These are phyloP conservation scores for Jamesozyma lodderae DNA, from an alignment of 805 yeast species.

Conservation along the genomic window DNA sequence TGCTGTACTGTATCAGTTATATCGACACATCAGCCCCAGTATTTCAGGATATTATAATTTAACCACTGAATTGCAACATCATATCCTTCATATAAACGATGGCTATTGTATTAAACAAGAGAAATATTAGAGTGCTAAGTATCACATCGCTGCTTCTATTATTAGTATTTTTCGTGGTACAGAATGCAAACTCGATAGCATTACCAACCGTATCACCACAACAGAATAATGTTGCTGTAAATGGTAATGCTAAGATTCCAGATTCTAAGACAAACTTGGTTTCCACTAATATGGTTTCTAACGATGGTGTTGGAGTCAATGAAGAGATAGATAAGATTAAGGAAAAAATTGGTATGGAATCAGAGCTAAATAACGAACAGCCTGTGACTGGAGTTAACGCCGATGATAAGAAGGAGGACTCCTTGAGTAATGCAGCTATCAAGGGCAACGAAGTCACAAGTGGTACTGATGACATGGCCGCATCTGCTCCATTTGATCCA, in stretches of 20 bases:
- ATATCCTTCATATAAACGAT: no score
- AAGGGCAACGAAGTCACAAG: constrained; percentile 1
- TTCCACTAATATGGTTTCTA: background rate
- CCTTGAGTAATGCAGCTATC: constrained; percentile 11
- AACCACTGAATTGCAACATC: no score
- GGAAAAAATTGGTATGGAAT: constrained; percentile 12
- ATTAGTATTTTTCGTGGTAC: constrained; percentile 22
- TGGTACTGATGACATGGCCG: background rate
- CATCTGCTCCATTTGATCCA: constrained; percentile 34
- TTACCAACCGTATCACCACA: background rate
- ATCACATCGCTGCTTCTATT: constrained; percentile 20
- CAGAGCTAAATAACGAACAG: background rate
- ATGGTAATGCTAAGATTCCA: background rate
- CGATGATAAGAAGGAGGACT: constrained; percentile 8
- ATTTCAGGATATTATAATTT: background rate
- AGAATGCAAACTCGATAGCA: constrained; percentile 15
- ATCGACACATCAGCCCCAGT: no score
- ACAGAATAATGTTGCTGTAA: no score
- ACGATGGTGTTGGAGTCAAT: constrained; percentile 3
- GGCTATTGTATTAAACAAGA: constrained; percentile 15
- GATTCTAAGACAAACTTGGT: background rate
- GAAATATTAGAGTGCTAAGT: constrained; percentile 22
- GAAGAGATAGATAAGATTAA: constrained; percentile 15
- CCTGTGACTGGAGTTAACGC: constrained; percentile 5
- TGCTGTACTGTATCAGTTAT: no score